Percentiles rank a stretch among this genome's conserved stretches.
These are phyloP conservation scores for Chrysosporium queenslandicum DNA, from an alignment of 2,329 filamentous ascomycete genomes.

Conservation along the genomic window DNA sequence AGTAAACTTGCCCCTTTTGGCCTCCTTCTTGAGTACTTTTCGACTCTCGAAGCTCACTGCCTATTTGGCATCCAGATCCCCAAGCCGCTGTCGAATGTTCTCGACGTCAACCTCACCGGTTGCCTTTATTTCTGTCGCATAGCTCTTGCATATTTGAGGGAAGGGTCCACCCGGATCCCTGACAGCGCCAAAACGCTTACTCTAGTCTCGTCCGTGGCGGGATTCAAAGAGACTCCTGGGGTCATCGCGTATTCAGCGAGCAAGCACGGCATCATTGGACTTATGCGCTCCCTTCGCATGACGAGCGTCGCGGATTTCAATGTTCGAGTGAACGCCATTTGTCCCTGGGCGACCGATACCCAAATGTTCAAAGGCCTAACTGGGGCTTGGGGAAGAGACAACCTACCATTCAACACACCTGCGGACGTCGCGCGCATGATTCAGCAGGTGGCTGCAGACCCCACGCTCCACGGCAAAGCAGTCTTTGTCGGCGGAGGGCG, in stretches of 20 bases:
- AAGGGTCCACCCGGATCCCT: background rate
- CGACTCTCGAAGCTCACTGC: background rate
- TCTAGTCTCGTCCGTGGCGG: conserved; percentile 39
- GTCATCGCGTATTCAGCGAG: conserved; percentile 40
- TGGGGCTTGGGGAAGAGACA: conserved; percentile 30
- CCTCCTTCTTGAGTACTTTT: background rate
- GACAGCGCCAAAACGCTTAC: conserved; percentile 35
- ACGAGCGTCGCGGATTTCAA: conserved; percentile 28
- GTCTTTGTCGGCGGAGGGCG: conserved; percentile 38
- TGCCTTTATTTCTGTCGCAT: conserved; percentile 41
- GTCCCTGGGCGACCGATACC: conserved; percentile 39
- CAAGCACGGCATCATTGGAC: conserved; percentile 42
- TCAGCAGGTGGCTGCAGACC: conserved; percentile 24
- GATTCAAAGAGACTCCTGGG: conserved; percentile 42
- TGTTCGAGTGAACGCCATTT: conserved; percentile 38
- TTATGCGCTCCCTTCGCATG: conserved; percentile 39
- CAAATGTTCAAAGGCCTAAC: conserved; percentile 29
- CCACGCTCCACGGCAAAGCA: conserved; percentile 30
- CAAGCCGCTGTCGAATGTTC: conserved; percentile 25
- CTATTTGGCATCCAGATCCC: conserved; percentile 22
- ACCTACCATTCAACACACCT: conserved; percentile 33
- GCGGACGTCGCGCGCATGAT: conserved; percentile 35
- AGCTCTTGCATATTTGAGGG: conserved; percentile 41
- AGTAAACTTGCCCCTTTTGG: too few species aligned
- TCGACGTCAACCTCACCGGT: conserved; percentile 43